phyloP scores from a whole-genome alignment of 208 protist genomes.

The Herpetomonas samuelpessoai region DNA sequence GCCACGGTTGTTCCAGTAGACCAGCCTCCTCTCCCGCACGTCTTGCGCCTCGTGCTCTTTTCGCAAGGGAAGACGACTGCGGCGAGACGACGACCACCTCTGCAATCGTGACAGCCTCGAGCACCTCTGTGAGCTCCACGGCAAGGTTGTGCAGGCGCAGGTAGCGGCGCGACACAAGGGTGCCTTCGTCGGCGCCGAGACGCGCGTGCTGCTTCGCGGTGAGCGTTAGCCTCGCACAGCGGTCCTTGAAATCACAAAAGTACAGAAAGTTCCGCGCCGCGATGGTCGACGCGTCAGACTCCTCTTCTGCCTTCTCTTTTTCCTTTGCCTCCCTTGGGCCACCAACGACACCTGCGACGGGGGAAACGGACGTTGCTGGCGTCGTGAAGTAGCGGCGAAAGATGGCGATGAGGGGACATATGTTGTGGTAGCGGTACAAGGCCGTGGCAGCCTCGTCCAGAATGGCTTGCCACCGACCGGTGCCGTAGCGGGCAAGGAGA shows the following conservation, averaged over 20 bases:
- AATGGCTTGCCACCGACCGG: constrained; percentile 13
- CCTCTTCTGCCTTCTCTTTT: background rate
- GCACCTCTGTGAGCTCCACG: background rate
- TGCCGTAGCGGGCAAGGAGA: constrained; percentile 16
- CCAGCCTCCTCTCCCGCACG: too few relatives aligned
- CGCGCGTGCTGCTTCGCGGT: background rate
- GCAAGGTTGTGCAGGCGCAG: background rate
- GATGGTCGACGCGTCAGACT: background rate
- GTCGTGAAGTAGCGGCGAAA: constrained; percentile 6
- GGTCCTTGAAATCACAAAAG: background rate
- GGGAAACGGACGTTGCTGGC: too few relatives aligned
- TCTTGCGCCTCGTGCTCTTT: too few relatives aligned
- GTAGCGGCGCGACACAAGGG: background rate
- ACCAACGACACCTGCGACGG: too few relatives aligned
- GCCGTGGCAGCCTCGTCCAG: constrained; percentile 20
- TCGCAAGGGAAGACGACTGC: too few relatives aligned
- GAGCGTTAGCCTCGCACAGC: background rate
- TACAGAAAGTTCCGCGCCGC: background rate
- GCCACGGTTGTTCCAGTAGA: too few relatives aligned
- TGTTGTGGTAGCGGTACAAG: constrained; percentile 8
- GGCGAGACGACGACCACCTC: background rate
- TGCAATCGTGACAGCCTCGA: background rate
- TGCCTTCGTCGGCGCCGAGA: background rate
- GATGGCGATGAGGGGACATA: constrained; percentile 16
- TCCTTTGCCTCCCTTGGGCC: background rate